Percentiles rank a stretch among this genome's conserved stretches.
phyloP scores from a whole-genome alignment of 2,329 filamentous ascomycete species.

The Dryadomyces quercus-mongolicae region DNA sequence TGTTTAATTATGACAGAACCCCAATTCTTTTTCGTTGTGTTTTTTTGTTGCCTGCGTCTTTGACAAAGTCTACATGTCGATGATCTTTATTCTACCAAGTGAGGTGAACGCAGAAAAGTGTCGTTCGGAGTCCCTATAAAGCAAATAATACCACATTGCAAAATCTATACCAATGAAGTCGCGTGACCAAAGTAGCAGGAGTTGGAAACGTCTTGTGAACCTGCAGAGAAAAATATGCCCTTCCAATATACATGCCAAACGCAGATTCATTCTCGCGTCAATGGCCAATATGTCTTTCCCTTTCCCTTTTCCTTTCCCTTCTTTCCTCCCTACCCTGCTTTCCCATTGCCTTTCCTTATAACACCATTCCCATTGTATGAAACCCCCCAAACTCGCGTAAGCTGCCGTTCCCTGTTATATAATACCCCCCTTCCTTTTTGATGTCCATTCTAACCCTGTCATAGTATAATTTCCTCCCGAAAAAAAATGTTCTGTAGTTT shows the following conservation, averaged over 20 bases:
- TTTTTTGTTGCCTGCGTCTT: background rate
- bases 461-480: too few relatives aligned
- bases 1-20: conserved; percentile 9
- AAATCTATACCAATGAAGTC: background rate
- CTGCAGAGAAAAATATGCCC: background rate
- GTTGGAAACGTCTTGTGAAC: too few relatives aligned
- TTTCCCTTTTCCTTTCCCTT: background rate
- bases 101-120: background rate
- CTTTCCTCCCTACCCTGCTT: background rate
- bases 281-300: background rate
- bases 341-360: background rate
- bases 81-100: background rate
- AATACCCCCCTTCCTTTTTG: too few relatives aligned
- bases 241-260: background rate
- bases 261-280: too few relatives aligned
- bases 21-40: background rate
- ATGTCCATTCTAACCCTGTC: too few relatives aligned
- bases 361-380: too few relatives aligned
- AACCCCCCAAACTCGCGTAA: too few relatives aligned
- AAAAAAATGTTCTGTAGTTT: too few relatives aligned
- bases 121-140: too few relatives aligned
- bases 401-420: too few relatives aligned
- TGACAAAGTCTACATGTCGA: background rate
- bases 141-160: background rate
- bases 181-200: too few relatives aligned